Evolutionary conservation across 805 yeast genomes (phyloP), one percentile per base, ranked within the genome.

Genomic region (Teunomyces lycoperdinae): DNA sequence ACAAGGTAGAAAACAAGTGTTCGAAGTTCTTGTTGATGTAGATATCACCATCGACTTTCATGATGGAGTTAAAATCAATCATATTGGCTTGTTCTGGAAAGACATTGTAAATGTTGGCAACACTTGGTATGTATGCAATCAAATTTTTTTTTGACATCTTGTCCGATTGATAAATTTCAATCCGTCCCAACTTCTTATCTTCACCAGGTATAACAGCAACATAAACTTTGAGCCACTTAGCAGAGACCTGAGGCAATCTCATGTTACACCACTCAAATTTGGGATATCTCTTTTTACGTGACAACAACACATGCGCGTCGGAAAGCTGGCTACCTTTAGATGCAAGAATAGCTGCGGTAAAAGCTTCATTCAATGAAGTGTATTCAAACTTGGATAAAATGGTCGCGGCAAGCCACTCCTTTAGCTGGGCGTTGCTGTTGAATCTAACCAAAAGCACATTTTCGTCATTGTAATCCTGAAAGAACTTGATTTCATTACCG

Each of bases 191-290:
- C 53, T 73, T 73, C 56, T 74, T 74, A 17, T 54, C 47, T 35
- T 72, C 76, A 14, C 68, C 64, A 0, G 87, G 86, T 2, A 65
- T 59, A 3, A 81, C 68, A 2, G 73, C 79, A 51, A 79, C 69
- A 48, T 62, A 80, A 51, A 83, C 80, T 54, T 77, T 73, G 29
- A 80, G 58, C 88, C 88, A 84, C 57, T 79, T 78, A 52, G 74
- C 73, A 41, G 80, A 76, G 39, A 81, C 67, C 50, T 78, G 80
- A 9, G 84, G 84, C 54, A 83, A 76, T 49, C 85, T 68, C 52
- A 84, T 61, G 57, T 80, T 78, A 60, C 83, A 79, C 86, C 87
- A 82, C 56, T 84, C 89, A 41, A 66, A 76, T 51, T 74, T 71
- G 4, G 73, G 58, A 53, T 68, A 76, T 50, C 79, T 72, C 50